Evolutionary conservation across 768 basidiomycete genomes (phyloP).

Genomic region (Boletales sp.): DNA sequence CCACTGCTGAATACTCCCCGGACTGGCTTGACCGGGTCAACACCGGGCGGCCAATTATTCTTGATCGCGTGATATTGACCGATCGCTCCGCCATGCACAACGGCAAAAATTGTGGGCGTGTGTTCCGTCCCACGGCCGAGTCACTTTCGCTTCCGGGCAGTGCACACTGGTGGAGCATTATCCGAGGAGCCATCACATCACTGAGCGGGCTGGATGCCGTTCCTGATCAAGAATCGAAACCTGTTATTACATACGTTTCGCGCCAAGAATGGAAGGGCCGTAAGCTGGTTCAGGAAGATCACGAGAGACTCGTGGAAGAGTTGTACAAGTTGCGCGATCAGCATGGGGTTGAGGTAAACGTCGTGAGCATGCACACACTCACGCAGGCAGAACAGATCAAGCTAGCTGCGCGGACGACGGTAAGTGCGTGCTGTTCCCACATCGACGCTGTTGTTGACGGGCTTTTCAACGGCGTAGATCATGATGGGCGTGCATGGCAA

Average conservation of each 20-base stretch:
- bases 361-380: slow-evolving; percentile 82
- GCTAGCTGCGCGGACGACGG: slow-evolving; percentile 82
- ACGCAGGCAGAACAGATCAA: slow-evolving; percentile 75
- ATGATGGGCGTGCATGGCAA: no score
- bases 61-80: slow-evolving; percentile 84
- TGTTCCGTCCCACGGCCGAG: slow-evolving; percentile 72
- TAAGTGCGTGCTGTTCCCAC: slow-evolving; percentile 32
- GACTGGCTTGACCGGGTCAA: slow-evolving; percentile 83
- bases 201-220: slow-evolving; percentile 58
- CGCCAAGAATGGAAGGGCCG: slow-evolving; percentile 86
- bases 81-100: slow-evolving; percentile 85
- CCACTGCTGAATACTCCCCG: slow-evolving; percentile 72
- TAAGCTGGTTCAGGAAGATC: slow-evolving; percentile 72
- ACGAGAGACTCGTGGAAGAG: slow-evolving; percentile 74
- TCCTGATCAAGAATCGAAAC: slow-evolving; percentile 46
- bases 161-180: slow-evolving; percentile 80
- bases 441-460: no score
- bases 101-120: slow-evolving; percentile 60
- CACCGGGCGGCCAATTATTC: slow-evolving; percentile 66
- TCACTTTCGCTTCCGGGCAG: slow-evolving; percentile 74
- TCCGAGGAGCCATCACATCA: slow-evolving; percentile 68
- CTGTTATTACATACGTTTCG: slow-evolving; percentile 91
- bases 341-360: slow-evolving; percentile 84
- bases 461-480: no score
- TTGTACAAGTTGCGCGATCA: slow-evolving; percentile 63